These are phyloP conservation scores for Candida gigantensis DNA, from an alignment of 1,139 yeast species.

Conservation along the genomic window DNA sequence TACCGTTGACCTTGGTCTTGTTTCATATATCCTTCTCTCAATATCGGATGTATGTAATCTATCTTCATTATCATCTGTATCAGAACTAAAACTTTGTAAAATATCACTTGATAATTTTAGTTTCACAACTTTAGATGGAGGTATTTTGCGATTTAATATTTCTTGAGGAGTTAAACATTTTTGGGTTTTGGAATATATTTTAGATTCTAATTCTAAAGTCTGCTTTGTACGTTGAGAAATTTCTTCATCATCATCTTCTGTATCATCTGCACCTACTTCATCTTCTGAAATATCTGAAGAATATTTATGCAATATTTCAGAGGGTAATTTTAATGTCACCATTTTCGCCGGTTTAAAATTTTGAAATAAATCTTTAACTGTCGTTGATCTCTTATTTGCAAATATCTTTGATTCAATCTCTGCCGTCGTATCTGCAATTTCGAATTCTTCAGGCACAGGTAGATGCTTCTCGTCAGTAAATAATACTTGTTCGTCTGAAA, in stretches of 20 bases:
- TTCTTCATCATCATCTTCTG: not conserved
- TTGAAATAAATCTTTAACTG: constrained; percentile 25
- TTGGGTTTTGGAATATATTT: too few species aligned
- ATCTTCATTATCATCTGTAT: not conserved
- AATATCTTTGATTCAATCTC: constrained; percentile 23
- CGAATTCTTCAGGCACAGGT: constrained; percentile 3
- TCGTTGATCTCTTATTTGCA: constrained; percentile 20
- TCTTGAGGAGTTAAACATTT: too few species aligned
- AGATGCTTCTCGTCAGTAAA: not conserved
- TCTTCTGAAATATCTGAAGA: constrained; percentile 2
- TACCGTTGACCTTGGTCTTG: constrained; percentile 1
- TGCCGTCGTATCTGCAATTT: constrained; percentile 3
- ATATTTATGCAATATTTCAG: constrained; percentile 2
- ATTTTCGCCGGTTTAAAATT: constrained; percentile 10
- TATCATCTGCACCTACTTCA: too few species aligned
- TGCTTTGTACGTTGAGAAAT: not conserved
- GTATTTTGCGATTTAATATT: too few species aligned
- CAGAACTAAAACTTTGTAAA: not conserved
- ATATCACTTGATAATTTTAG: too few species aligned
- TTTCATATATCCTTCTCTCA: constrained; percentile 1
- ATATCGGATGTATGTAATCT: constrained; percentile 3
- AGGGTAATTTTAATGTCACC: constrained; percentile 6
- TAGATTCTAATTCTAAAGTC: too few species aligned
- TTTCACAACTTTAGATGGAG: too few species aligned
- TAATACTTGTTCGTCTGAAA: too few species aligned